Conservation (phyloP, 2,329 filamentous ascomycete species). For the Emydomyces testavorans region DNA sequence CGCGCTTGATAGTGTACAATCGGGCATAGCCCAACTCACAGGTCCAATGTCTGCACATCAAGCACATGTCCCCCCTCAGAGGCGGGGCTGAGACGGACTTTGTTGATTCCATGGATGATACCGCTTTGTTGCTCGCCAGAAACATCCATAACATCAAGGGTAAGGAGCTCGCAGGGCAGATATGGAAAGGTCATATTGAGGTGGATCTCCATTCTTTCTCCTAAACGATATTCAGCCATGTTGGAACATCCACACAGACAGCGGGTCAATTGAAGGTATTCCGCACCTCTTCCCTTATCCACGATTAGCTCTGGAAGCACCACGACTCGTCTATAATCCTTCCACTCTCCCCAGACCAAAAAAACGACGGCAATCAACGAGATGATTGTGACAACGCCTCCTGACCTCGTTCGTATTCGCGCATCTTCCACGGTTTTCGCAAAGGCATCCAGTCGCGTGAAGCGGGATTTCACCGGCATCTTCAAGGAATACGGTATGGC, state of each 20-base stretch:
- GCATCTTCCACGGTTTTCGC: slow-evolving; percentile 99
- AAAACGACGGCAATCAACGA: slow-evolving; percentile 81
- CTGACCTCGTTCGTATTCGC: slow-evolving; percentile 85
- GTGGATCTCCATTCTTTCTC: slow-evolving; percentile 98
- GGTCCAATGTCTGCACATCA: slow-evolving; percentile 54
- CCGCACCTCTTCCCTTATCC: slow-evolving; percentile 81
- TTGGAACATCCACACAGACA: background rate
- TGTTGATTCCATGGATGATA: slow-evolving; percentile 82
- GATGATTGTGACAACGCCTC: slow-evolving; percentile 85
- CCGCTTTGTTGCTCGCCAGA: slow-evolving; percentile 94
- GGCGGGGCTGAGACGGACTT: slow-evolving; percentile 65
- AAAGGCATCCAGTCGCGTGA: slow-evolving; percentile 94
- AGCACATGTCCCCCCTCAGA: slow-evolving; percentile 66
- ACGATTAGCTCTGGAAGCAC: slow-evolving; percentile 90
- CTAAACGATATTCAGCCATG: slow-evolving; percentile 34
- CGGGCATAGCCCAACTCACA: slow-evolving; percentile 40
- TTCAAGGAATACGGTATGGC: too few relatives aligned
- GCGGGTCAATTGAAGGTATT: background rate
- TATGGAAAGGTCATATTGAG: slow-evolving; percentile 93
- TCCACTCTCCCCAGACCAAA: slow-evolving; percentile 90
- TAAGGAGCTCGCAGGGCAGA: slow-evolving; percentile 87
- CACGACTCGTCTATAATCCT: slow-evolving; percentile 73
- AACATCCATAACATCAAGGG: slow-evolving; percentile 97
- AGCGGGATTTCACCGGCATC: slow-evolving; percentile 87
- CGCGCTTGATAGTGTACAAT: background rate